A percentile compares a stretch with the other conserved stretches of the same genome.
These are phyloP conservation scores for Saitozyma podzolica DNA, from an alignment of 768 basidiomycete genomes.

Conservation along the genomic window DNA sequence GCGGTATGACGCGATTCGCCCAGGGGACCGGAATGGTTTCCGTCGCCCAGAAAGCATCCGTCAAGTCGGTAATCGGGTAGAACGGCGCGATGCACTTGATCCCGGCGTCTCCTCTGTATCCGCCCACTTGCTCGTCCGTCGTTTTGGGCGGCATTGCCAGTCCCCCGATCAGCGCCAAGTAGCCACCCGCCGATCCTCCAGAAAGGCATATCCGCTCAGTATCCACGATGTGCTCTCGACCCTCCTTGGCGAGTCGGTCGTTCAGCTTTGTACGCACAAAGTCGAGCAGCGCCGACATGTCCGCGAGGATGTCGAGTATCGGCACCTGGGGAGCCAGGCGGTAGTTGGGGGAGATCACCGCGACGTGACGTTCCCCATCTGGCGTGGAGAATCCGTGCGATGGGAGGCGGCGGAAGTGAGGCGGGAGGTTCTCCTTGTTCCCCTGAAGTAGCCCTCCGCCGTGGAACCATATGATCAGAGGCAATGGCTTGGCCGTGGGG, in stretches of 20 bases:
- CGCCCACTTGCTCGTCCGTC: constrained; percentile 38
- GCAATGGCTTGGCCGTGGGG: constrained; percentile 12
- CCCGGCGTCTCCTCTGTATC: constrained; percentile 33
- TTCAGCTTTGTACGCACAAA: constrained; percentile 38
- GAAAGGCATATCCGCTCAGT: constrained; percentile 36
- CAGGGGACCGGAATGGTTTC: constrained; percentile 46
- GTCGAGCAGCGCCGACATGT: constrained; percentile 35
- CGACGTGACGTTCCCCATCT: constrained; percentile 18
- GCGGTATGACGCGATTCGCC: constrained; percentile 26
- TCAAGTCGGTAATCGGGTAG: constrained; percentile 45
- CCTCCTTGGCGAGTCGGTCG: constrained; percentile 20
- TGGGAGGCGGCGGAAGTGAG: constrained; percentile 46
- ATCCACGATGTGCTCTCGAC: constrained; percentile 33
- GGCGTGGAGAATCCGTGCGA: constrained; percentile 7
- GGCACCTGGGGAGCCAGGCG: constrained; percentile 52
- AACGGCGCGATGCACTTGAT: constrained; percentile 48
- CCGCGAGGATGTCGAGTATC: constrained; percentile 48
- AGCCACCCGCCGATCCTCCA: constrained; percentile 46
- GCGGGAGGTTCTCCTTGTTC: constrained; percentile 49
- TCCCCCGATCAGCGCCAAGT: constrained; percentile 44
- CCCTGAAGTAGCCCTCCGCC: constrained; percentile 49
- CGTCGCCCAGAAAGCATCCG: constrained; percentile 43
- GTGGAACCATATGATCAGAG: constrained; percentile 49
- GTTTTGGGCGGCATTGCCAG: constrained; percentile 22
- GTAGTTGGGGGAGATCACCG: constrained; percentile 52